phyloP scores from a whole-genome alignment of 202 grass and related monocot genomes.

The Elaeis oleifera region DNA sequence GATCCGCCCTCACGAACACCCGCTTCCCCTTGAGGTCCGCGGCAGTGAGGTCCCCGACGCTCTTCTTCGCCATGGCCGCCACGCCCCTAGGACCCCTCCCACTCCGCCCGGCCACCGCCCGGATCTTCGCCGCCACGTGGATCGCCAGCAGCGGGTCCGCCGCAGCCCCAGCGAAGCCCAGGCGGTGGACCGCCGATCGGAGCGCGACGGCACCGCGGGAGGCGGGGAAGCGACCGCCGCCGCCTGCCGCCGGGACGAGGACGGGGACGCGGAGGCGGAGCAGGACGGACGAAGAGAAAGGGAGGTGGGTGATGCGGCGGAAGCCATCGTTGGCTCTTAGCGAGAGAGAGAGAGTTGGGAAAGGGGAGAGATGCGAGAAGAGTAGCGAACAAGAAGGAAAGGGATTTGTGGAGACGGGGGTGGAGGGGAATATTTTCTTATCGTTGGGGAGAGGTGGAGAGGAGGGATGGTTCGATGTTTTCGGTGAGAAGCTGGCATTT shows the following conservation, averaged over 20 bases:
- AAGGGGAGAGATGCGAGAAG: not conserved
- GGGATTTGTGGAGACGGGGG: slow-evolving; percentile 21
- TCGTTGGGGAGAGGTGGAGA: slow-evolving; percentile 19
- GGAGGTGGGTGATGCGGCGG: slow-evolving; percentile 30
- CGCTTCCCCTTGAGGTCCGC: slow-evolving; percentile 76
- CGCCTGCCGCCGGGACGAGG: slow-evolving; percentile 13
- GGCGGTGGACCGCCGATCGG: slow-evolving; percentile 21
- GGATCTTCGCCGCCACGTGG: slow-evolving; percentile 24
- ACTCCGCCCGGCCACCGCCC: slow-evolving; percentile 11
- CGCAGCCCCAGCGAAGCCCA: slow-evolving; percentile 15
- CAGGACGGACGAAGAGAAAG: slow-evolving; percentile 19
- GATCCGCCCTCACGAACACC: slow-evolving; percentile 82
- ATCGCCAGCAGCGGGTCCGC: slow-evolving; percentile 27
- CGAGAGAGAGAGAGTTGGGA: not conserved
- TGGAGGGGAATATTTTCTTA: slow-evolving; percentile 50
- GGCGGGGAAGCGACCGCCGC: slow-evolving; percentile 19
- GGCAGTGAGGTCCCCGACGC: slow-evolving; percentile 63
- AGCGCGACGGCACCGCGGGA: slow-evolving; percentile 9
- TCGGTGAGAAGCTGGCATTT: not conserved
- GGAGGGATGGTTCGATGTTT: slow-evolving; percentile 11
- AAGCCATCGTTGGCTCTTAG: slow-evolving; percentile 23
- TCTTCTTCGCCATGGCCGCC: slow-evolving; percentile 85
- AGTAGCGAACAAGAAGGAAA: slow-evolving; percentile 14
- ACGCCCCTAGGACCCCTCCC: slow-evolving; percentile 38
- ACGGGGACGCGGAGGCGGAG: slow-evolving; percentile 8